Base-by-base conservation (phyloP, 1,284 basidiomycete species). In the Meira miltonrushii region DNA sequence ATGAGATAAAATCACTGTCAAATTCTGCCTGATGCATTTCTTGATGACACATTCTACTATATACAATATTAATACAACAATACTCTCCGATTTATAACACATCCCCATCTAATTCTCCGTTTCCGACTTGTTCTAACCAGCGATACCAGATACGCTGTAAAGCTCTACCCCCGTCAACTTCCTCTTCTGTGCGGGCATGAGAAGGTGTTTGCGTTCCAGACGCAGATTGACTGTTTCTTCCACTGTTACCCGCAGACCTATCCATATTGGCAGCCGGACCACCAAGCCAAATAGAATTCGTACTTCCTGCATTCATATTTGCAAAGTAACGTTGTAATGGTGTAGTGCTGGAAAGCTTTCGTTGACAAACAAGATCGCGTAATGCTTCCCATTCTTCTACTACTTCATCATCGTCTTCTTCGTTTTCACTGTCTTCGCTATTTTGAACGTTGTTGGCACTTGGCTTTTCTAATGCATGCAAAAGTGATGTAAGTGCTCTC, bases 301-400 rank as follows among this genome's bases (percentile, higher is more conserved):
- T 13, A 48, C 12, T n/a, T 21, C 46, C 46, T 5, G 17, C 25
- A 23, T 12, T 17, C 13, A 48, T n/a, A 21, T 23, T 23, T 13
- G 46, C 46, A 48, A 48, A 48, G 5, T 21, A 25, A 9, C 46
- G 17, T 33, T 33, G 28, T 8, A 33, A 33, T 12, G 46, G 28
- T 19, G 50, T 39, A 53, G 50, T 17, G 15, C 19, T 13, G 13
- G 17, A n/a, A 2, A 19, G 8, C 15, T 28, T 53, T 2, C 50
- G 50, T 33, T 53, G 50, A 39, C 56, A 58, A 52, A 75, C 62
- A 12, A 73, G 52, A 54, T 75, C 73, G 15, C 73, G 53, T 28
- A 75, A 50, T 0, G 69, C 71, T 9, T 75, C 73, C 73, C 73
- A 75, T 39, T 72, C 70, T 25, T 72, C 68, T 23, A 71, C 17